Evolutionary conservation across 108 stramenopile species (phyloP).

Genomic region (Cyclotella sp.): DNA sequence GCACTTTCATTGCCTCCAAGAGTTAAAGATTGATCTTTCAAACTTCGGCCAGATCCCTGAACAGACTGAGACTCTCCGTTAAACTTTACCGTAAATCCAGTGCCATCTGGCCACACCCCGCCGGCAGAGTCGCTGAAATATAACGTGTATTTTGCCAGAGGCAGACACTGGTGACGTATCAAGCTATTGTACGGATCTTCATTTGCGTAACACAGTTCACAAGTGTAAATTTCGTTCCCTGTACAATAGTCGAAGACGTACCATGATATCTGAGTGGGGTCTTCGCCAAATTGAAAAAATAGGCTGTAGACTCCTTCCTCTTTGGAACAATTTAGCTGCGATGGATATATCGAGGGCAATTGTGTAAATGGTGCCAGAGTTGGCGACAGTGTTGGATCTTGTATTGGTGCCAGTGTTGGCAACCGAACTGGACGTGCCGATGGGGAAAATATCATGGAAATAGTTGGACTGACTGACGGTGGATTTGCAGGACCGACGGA

Average conservation of each 20-base stretch:
- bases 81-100: background rate
- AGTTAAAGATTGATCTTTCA: background rate
- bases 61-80: background rate
- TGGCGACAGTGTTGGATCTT: no score
- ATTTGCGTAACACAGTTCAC: background rate
- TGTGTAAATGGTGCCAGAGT: background rate
- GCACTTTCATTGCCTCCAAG: conserved; percentile 5
- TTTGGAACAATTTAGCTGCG: background rate
- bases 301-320: background rate
- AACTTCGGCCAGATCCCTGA: background rate
- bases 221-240: background rate
- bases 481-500: background rate
- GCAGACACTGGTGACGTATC: background rate
- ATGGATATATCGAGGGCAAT: background rate
- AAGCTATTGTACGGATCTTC: background rate
- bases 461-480: background rate
- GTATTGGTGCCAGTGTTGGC: no score
- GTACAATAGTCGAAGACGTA: background rate
- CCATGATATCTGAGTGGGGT: conserved; percentile 3
- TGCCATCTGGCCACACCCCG: background rate
- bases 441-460: no score
- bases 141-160: background rate
- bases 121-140: background rate
- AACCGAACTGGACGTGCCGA: no score
- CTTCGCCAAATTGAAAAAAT: background rate